A percentile compares a stretch with the other conserved stretches of the same genome.
Conservation (phyloP, 768 basidiomycete species). For the Boletus pseudo-olivaceus region DNA sequence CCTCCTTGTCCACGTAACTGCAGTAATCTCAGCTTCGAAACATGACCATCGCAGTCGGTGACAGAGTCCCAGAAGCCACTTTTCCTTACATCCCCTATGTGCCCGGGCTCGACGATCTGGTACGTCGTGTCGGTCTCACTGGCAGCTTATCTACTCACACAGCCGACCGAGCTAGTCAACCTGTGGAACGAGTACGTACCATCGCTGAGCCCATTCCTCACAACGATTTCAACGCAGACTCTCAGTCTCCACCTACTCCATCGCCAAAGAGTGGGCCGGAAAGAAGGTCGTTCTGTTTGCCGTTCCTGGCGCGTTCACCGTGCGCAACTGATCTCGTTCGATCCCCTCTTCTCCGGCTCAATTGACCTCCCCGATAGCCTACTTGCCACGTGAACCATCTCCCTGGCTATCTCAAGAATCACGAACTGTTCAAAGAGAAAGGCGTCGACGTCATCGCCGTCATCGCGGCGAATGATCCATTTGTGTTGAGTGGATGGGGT, state of each 20-base stretch:
- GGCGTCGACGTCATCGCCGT: constrained; percentile 53
- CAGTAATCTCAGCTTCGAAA: not conserved
- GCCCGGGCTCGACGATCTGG: constrained; percentile 58
- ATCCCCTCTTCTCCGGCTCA: not conserved
- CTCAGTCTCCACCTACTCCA: constrained; percentile 51
- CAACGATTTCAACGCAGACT: not conserved
- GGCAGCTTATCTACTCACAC: constrained; percentile 4
- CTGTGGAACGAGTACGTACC: constrained; percentile 63
- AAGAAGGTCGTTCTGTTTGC: constrained; percentile 79
- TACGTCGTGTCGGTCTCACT: constrained; percentile 28
- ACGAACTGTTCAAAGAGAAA: constrained; percentile 48
- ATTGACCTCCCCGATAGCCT: constrained; percentile 21
- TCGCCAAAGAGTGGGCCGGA: constrained; percentile 63
- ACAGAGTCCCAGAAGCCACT: constrained; percentile 42
- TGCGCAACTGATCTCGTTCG: constrained; percentile 31
- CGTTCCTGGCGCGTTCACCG: constrained; percentile 81
- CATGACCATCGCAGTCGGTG: constrained; percentile 46
- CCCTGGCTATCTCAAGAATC: constrained; percentile 43
- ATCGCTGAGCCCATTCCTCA: not conserved
- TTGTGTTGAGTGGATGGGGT: constrained; percentile 60
- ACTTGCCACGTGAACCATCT: constrained; percentile 44
- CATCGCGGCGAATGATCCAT: constrained; percentile 57
- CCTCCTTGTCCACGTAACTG: not conserved
- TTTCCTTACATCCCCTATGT: constrained; percentile 59
- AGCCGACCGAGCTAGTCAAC: constrained; percentile 38